Evolutionary conservation across 2,329 filamentous ascomycete species (phyloP), one percentile per base, ranked within the genome.

Genomic region (Pestalotiopsis sp.): DNA sequence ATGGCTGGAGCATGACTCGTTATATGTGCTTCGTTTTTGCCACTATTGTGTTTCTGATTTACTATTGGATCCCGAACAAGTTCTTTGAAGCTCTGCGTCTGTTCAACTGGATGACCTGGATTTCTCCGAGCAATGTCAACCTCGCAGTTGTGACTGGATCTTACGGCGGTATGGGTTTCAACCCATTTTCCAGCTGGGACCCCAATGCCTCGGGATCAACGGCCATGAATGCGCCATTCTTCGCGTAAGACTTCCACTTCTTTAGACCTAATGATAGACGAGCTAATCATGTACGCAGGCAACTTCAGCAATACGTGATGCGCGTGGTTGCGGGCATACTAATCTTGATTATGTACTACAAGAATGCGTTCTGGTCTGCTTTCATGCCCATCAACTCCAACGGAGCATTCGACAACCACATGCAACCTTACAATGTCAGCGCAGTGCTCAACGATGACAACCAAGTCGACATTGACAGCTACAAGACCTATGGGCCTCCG

Each of bases 61-160:
- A 81, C 73, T 86, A 83, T 68, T 85, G 82, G 82, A 75, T 87
- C 49, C 85, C 84, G 0, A 81, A 82, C 69, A 83, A 80, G 67
- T 72, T 86, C 5, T 86, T 85, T 71, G 72, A 76, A 17, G 80
- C 77, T 1, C 72, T 85, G 2, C 78, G 77, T 0, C 75, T 77
- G 69, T 87, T 87, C 73, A 82, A 79, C 68, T 87, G 84, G 83
- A 82, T 86, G 72, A 81, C 81, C 0, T 87, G 85, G 85, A 86
- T 87, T 61, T 76, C 81, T 0, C 81, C 52, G 3, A 68, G 73
- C 61, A 78, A 79, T 62, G 25, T 27, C n/a, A 67, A 67, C 14
- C 38, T 67, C n/a, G 65, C 52, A 1, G n/a, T 67, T 41, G 56
- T 69, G 3, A 69, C 68, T 20, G 68, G 68, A 4, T 69, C 36